phyloP scores from a whole-genome alignment of 2,329 filamentous ascomycete genomes.

The Aspergillus ruber region DNA sequence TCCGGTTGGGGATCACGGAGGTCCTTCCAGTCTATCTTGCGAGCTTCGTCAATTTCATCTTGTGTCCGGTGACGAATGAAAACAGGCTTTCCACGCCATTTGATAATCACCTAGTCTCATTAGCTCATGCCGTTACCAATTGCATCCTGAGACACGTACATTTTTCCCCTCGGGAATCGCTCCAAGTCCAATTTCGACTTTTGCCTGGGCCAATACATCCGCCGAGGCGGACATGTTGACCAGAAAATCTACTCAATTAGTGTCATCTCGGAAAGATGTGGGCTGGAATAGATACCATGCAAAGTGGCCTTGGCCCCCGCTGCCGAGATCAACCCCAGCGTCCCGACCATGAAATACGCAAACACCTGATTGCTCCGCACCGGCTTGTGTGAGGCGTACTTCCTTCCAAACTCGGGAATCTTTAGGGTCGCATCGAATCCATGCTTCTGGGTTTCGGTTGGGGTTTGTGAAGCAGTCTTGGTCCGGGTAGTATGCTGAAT shows the following conservation, averaged over 20 bases:
- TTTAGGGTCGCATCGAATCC: conserved; percentile 49
- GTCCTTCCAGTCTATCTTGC: conserved; percentile 72
- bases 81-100: conserved; percentile 99
- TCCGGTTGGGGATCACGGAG: conserved; percentile 91
- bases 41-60: conserved; percentile 89
- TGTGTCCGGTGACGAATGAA: conserved; percentile 98
- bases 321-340: conserved; percentile 83
- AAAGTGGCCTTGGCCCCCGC: conserved; percentile 96
- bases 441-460: neutral
- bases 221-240: conserved; percentile 99
- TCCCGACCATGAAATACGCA: conserved; percentile 97
- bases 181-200: conserved; percentile 93
- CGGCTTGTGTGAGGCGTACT: conserved; percentile 68
- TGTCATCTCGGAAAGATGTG: conserved; percentile 1
- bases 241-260: conserved; percentile 72
- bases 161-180: conserved; percentile 99
- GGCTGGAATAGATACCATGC: conserved; percentile 66
- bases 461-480: neutral
- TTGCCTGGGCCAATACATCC: conserved; percentile 97
- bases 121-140: neutral
- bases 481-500: neutral
- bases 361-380: conserved; percentile 77
- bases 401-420: conserved; percentile 74
- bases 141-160: conserved; percentile 49
- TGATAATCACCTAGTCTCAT: conserved; percentile 79